Evolutionary conservation across 306 rosid species (phyloP), one percentile per base, ranked within the genome.

Genomic region (Castanopsis chinensis): DNA sequence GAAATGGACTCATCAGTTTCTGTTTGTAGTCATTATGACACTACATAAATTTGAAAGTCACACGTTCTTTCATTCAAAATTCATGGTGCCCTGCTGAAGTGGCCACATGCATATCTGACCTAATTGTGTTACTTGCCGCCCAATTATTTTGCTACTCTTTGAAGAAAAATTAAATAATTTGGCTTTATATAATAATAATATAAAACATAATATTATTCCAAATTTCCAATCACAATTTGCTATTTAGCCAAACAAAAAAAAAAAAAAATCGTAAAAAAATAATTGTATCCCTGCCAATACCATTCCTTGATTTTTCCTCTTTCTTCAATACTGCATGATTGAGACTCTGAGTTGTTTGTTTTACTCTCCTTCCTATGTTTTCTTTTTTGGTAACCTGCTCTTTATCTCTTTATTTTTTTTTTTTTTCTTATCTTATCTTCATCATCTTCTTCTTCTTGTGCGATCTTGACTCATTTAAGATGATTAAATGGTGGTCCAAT

Each of bases 401-500:
- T 25, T 25, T 32, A 73, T 7, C 28, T 21, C 19, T 52, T 2
- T 25, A 1, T 17, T 20, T 6, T 5, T 12, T 72, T 72, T 2
- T 30, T 3, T 3, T 33, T 19, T 19, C 43, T 37, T 37, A 37
- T 37, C 43, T 37, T 6, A 37, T 63, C 30, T 63, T 19, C 11
- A 17, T 49, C 20, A 60, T 28, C 52, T n/a, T 28, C 7, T 32
- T 5, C 72, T 70, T 75, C 59, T 33, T 27, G 5, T 30, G 71
- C 7, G 27, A 27, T 17, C 8, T 25, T 20, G 27, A 75, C 70
- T 77, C 30, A 51, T 53, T 76, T 33, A 76, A 73, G 76, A 78
- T 77, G 71, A 74, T 79, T 74, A 20, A 54, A 76, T 53, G 78
- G 78, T 79, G 89, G 84, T 84, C 87, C 92, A 76, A 64, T 17